A percentile compares a stretch with the other conserved stretches of the same genome.
phyloP scores from a whole-genome alignment of 129 eudicot genomes.

The Smallanthus sonchifolius region DNA sequence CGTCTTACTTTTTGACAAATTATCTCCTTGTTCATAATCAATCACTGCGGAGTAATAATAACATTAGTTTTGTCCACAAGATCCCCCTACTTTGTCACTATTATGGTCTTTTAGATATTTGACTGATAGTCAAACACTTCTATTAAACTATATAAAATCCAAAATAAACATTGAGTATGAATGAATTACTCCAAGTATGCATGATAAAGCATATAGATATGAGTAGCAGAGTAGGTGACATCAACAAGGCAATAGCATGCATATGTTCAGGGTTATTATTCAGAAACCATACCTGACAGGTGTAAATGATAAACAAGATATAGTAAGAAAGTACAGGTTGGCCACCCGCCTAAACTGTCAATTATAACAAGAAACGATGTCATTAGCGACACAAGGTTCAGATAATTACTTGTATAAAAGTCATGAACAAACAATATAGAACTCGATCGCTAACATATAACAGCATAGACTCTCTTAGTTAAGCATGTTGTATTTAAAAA shows the following conservation, averaged over 20 bases:
- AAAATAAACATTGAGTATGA: neutral
- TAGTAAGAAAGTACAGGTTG: conserved; percentile 86
- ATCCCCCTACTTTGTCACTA: neutral
- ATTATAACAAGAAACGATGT: conserved; percentile 26
- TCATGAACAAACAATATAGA: neutral
- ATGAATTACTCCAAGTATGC: neutral
- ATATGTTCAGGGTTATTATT: conserved; percentile 4
- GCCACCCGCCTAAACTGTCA: conserved; percentile 99
- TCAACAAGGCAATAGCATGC: conserved; percentile 9
- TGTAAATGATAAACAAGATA: conserved; percentile 88
- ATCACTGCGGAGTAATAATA: neutral
- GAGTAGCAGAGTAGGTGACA: conserved; percentile 4
- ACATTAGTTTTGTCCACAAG: neutral
- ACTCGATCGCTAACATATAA: neutral
- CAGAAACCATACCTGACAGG: conserved; percentile 76
- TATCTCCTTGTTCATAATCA: conserved; percentile 3
- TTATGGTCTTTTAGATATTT: neutral
- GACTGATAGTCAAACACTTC: neutral
- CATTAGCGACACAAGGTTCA: conserved; percentile 21
- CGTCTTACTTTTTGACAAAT: neutral
- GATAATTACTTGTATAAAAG: neutral
- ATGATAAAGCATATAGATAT: conserved; percentile 1
- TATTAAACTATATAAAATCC: conserved; percentile 1
- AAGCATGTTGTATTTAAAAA: neutral
- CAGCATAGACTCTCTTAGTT: neutral